These are phyloP conservation scores for Mayamaea pseudoterrestris DNA, from an alignment of 108 stramenopile genomes.

Conservation along the genomic window DNA sequence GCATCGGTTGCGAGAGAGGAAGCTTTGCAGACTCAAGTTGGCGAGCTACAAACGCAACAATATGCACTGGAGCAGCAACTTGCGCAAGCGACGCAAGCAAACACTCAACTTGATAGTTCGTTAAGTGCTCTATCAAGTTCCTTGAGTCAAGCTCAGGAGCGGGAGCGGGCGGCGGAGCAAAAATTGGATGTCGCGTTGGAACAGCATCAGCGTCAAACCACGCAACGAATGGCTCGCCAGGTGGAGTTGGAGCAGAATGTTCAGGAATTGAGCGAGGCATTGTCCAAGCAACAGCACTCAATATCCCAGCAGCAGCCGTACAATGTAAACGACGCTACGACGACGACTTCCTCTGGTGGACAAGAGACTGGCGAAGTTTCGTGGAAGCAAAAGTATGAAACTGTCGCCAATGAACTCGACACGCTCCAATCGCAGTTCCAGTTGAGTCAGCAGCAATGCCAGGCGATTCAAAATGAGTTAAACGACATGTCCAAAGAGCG, in stretches of 20 bases:
- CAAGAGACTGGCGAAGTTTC: constrained; percentile 2
- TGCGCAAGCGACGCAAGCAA: too few species aligned
- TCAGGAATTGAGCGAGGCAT: constrained; percentile 58
- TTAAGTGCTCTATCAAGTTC: constrained; percentile 28
- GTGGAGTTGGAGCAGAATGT: constrained; percentile 72
- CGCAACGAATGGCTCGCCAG: constrained; percentile 50
- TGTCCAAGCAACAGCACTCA: constrained; percentile 24
- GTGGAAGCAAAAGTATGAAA: constrained; percentile 19
- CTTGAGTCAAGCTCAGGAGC: constrained; percentile 37
- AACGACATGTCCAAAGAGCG: constrained; percentile 58
- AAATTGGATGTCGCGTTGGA: constrained; percentile 57
- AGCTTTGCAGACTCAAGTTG: constrained; percentile 25
- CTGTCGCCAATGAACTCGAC: constrained; percentile 36
- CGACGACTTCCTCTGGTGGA: background rate
- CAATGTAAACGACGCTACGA: background rate
- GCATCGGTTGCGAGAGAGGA: constrained; percentile 43
- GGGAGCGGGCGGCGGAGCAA: constrained; percentile 60
- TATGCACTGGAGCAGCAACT: constrained; percentile 37
- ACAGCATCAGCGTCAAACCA: constrained; percentile 55
- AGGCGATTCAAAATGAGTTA: constrained; percentile 52
- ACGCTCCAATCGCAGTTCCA: constrained; percentile 28
- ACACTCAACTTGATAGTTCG: too few species aligned
- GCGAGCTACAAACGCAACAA: constrained; percentile 31
- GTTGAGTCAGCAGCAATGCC: constrained; percentile 30
- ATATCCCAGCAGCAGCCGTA: too few species aligned